Percentiles rank a stretch among this genome's conserved stretches.
These are phyloP conservation scores for Colletotrichum magnum DNA, from an alignment of 2,329 filamentous ascomycete genomes.

Conservation along the genomic window DNA sequence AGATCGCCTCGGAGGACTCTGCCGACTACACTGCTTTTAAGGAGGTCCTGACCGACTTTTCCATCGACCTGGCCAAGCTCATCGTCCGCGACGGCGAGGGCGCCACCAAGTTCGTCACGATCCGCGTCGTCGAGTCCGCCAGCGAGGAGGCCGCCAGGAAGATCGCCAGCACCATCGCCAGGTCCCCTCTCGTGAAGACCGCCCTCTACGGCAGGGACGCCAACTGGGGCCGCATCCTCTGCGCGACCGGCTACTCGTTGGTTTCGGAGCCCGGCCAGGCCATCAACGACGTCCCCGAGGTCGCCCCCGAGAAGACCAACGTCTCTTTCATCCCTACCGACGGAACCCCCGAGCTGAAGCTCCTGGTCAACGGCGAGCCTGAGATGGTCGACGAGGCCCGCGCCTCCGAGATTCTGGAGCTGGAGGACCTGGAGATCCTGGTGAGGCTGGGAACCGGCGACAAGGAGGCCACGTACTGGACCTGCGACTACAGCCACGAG, in stretches of 20 bases:
- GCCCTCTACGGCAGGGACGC: constrained; percentile 97
- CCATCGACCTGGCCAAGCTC: constrained; percentile 88
- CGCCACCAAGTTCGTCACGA: constrained; percentile 97
- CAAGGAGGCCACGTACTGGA: constrained; percentile 83
- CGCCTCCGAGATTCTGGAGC: constrained; percentile 82
- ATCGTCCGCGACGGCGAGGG: constrained; percentile 97
- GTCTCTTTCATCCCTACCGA: constrained; percentile 86
- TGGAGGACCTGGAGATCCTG: constrained; percentile 84
- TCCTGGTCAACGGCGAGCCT: constrained; percentile 85
- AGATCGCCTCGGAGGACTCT: constrained; percentile 68
- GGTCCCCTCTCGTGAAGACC: constrained; percentile 95
- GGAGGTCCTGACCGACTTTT: constrained; percentile 80
- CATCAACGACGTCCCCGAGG: constrained; percentile 72
- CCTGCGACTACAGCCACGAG: constrained; percentile 89
- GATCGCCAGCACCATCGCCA: constrained; percentile 89
- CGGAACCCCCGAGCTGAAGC: constrained; percentile 81
- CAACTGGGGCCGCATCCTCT: constrained; percentile 98
- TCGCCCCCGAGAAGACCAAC: constrained; percentile 78
- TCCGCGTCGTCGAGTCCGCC: constrained; percentile 82
- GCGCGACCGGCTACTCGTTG: constrained; percentile 87
- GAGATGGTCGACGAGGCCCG: constrained; percentile 83
- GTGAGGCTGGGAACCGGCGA: constrained; percentile 79
- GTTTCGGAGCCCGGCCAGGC: constrained; percentile 71
- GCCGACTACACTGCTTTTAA: constrained; percentile 80
- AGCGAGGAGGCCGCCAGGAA: constrained; percentile 79